These are phyloP conservation scores for Corniculantispora saksenae DNA, from an alignment of 2,329 filamentous ascomycete genomes.

Conservation along the genomic window DNA sequence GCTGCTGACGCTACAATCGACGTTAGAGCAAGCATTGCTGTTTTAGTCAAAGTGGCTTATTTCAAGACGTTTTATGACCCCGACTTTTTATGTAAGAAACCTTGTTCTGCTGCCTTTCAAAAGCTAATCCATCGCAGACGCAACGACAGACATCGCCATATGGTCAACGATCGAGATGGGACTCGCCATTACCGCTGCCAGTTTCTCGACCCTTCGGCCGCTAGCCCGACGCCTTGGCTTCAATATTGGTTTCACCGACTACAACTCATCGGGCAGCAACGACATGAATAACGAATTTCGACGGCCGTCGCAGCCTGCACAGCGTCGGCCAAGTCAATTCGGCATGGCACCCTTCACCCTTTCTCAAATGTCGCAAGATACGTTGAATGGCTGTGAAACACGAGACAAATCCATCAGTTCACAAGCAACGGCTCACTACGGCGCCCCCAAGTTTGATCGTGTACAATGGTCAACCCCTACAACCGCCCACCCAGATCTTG, in stretches of 20 bases:
- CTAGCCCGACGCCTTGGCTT: constrained; percentile 26
- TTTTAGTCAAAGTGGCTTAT: constrained; percentile 40
- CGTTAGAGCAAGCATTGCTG: constrained; percentile 40
- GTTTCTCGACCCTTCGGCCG: constrained; percentile 44
- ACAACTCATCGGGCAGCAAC: background rate
- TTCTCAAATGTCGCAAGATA: constrained; percentile 13
- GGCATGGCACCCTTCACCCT: background rate
- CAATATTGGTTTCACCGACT: constrained; percentile 2
- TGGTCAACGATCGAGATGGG: constrained; percentile 48
- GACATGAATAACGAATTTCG: background rate
- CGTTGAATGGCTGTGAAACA: background rate
- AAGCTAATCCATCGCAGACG: constrained; percentile 24
- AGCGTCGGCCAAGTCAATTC: background rate
- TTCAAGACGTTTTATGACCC: constrained; percentile 33
- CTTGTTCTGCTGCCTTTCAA: background rate
- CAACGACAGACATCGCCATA: constrained; percentile 43
- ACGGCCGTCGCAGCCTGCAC: background rate
- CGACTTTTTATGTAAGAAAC: constrained; percentile 41
- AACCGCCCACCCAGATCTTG: background rate
- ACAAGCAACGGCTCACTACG: background rate
- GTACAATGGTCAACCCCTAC: background rate
- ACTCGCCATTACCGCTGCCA: constrained; percentile 46
- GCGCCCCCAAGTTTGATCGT: background rate
- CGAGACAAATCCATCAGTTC: constrained; percentile 5
- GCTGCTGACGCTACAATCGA: constrained; percentile 8